Conservation (phyloP, 2,329 filamentous ascomycete species). For the Cladosporium colombiae region DNA sequence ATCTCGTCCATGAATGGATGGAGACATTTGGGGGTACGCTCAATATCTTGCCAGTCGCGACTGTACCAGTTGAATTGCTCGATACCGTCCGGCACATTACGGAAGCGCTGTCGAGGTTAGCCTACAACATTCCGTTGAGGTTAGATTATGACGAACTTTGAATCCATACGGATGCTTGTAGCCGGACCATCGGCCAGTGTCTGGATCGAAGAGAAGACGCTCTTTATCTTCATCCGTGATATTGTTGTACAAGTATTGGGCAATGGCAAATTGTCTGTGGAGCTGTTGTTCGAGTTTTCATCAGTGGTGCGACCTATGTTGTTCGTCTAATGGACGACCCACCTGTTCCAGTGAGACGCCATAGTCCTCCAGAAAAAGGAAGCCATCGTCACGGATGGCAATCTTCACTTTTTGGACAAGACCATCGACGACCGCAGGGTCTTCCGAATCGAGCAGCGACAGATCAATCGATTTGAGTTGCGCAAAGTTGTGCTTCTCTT, state of each 20-base stretch:
- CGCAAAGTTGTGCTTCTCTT: slow-evolving; percentile 46
- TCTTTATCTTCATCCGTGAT: slow-evolving; percentile 54
- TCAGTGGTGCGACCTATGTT: not conserved
- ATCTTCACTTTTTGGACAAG: slow-evolving; percentile 45
- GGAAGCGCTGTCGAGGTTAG: slow-evolving; percentile 36
- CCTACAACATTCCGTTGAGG: no score
- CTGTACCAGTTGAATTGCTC: slow-evolving; percentile 59
- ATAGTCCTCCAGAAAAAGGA: slow-evolving; percentile 52
- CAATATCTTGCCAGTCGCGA: slow-evolving; percentile 46
- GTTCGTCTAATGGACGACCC: not conserved
- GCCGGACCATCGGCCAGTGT: slow-evolving; percentile 52
- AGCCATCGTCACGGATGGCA: slow-evolving; percentile 39
- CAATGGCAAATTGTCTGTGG: slow-evolving; percentile 53
- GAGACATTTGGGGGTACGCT: slow-evolving; percentile 50
- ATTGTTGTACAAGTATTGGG: slow-evolving; percentile 53
- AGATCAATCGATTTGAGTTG: slow-evolving; percentile 37
- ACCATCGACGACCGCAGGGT: slow-evolving; percentile 42
- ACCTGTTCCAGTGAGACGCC: slow-evolving; percentile 49
- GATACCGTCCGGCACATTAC: slow-evolving; percentile 50
- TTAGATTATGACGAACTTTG: slow-evolving; percentile 34
- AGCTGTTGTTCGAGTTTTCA: slow-evolving; percentile 30
- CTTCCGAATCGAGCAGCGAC: slow-evolving; percentile 36
- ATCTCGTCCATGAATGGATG: slow-evolving; percentile 55
- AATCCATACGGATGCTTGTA: slow-evolving; percentile 52
- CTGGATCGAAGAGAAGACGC: slow-evolving; percentile 50